A percentile compares a stretch with the other conserved stretches of the same genome.
Conservation (phyloP, 495 filamentous ascomycete species). For the Xylaria venustula region DNA sequence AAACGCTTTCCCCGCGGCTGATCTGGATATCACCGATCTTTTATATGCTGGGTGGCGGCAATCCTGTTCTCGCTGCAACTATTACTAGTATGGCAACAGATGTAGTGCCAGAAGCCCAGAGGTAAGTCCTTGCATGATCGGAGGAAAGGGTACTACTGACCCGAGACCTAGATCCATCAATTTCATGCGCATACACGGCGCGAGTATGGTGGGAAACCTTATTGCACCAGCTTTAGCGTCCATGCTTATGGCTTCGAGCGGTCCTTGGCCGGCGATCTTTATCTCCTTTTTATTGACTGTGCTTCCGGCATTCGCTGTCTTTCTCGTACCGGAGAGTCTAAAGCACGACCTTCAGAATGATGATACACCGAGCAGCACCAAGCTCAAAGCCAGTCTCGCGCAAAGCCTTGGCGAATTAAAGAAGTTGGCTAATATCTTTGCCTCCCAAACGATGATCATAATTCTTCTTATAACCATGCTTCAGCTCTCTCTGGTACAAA, state of each 20-base stretch:
- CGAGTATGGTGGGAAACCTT: conserved; percentile 48
- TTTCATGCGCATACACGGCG: conserved; percentile 53
- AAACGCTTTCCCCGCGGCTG: conserved; percentile 46
- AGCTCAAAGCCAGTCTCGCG: conserved; percentile 15
- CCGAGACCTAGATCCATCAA: conserved; percentile 34
- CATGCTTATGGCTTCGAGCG: conserved; percentile 54
- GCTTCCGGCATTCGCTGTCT: conserved; percentile 26
- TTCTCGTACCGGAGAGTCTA: conserved; percentile 49
- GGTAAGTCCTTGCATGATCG: conserved; percentile 30
- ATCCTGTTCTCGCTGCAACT: conserved; percentile 48
- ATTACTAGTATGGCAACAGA: conserved; percentile 59
- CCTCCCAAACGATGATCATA: conserved; percentile 20
- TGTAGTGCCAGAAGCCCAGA: conserved; percentile 52
- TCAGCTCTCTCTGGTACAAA: conserved; percentile 19
- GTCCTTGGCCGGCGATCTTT: conserved; percentile 54
- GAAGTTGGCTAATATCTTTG: conserved; percentile 20
- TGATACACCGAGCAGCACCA: not conserved
- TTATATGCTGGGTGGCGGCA: conserved; percentile 54
- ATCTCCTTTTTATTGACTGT: conserved; percentile 29
- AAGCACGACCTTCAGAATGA: not conserved
- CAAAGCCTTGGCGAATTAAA: conserved; percentile 18
- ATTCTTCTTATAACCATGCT: conserved; percentile 24
- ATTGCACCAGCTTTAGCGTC: conserved; percentile 53
- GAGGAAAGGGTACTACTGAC: not conserved
- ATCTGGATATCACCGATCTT: conserved; percentile 55